Evolutionary conservation across 768 basidiomycete genomes (phyloP), one percentile per base, ranked within the genome.

Genomic region (Favolaschia claudopus): DNA sequence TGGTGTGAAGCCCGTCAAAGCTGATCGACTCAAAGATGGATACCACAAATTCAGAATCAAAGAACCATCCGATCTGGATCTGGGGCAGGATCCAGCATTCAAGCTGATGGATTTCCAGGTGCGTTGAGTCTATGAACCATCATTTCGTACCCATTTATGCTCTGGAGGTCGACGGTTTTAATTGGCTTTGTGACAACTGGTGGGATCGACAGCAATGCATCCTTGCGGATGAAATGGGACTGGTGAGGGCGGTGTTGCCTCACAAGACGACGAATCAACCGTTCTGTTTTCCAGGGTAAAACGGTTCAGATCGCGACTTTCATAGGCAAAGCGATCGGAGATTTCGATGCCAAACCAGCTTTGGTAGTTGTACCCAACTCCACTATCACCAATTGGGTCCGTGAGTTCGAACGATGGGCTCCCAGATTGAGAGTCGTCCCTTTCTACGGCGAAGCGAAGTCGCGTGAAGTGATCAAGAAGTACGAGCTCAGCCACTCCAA

Each of bases 161-260:
- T 25, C 38, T 48, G 15, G 52, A 91, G 89, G 82, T 90, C 8
- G 88, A 91, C 27, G 92, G 91, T 31, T 88, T 93, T 50, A 92
- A 92, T 52, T 93, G 91, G 93, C 78, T 94, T 42, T 88, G 84
- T 63, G 85, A 89, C 63, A 93, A 95, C 61, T 96, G 95, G 95
- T 93, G 89, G 88, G 88, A 84, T 62, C 82, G 79, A 38, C 93
- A 93, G 60, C 85, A 87, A 38, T 93, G 89, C 60, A 96, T 96
- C 62, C 83, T 99, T 20, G 96, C 97, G 3, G 97, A 99, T 70
- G 97, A 99, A 73, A 99, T 99, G 97, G 95, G 95, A 57, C 75
- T 95, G 70, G 94, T 93, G 72, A 48, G 69, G 63, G 49, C 24
- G 63, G 28, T 43, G 53, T 24, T 55, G 17, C 12, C 34, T n/a